Conservation (phyloP, 2,329 filamentous ascomycete species). For the Ophiocordyceps camponoti-rufipedis region DNA sequence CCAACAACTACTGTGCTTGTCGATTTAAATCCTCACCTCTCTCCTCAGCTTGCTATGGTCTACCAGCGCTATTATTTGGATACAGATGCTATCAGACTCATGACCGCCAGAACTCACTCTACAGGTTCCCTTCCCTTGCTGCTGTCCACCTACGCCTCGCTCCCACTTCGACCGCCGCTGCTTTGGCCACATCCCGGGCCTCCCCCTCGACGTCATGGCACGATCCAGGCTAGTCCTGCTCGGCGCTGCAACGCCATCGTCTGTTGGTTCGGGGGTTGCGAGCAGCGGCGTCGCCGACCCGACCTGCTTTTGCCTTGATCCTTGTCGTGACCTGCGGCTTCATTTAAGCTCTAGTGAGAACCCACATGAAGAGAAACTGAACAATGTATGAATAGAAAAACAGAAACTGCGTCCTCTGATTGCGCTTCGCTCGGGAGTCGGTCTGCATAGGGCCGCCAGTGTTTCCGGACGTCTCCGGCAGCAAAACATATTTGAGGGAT, state of each 20-base stretch:
- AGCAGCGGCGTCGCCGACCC: neutral
- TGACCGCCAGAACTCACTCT: neutral
- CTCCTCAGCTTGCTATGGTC: neutral
- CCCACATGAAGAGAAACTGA: slow-evolving; percentile 90
- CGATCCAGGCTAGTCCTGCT: neutral
- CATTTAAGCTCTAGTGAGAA: slow-evolving; percentile 28
- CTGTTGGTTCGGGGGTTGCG: too few species aligned
- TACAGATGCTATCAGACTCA: neutral
- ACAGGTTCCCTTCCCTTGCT: neutral
- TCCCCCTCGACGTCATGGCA: neutral
- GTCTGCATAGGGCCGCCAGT: slow-evolving; percentile 45
- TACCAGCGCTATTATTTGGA: neutral
- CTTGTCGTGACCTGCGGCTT: neutral
- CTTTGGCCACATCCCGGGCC: neutral
- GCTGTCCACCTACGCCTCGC: neutral
- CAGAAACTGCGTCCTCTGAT: slow-evolving; percentile 76
- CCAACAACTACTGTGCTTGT: too few species aligned
- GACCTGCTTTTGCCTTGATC: neutral
- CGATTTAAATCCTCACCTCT: neutral
- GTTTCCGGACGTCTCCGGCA: slow-evolving; percentile 62
- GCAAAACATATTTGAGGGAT: slow-evolving; percentile 84
- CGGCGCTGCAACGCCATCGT: neutral
- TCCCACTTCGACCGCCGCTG: neutral
- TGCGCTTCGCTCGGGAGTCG: slow-evolving; percentile 71
- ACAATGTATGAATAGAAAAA: slow-evolving; percentile 90